Evolutionary conservation across 768 basidiomycete genomes (phyloP).

Genomic region (Naganishia friedmannii): DNA sequence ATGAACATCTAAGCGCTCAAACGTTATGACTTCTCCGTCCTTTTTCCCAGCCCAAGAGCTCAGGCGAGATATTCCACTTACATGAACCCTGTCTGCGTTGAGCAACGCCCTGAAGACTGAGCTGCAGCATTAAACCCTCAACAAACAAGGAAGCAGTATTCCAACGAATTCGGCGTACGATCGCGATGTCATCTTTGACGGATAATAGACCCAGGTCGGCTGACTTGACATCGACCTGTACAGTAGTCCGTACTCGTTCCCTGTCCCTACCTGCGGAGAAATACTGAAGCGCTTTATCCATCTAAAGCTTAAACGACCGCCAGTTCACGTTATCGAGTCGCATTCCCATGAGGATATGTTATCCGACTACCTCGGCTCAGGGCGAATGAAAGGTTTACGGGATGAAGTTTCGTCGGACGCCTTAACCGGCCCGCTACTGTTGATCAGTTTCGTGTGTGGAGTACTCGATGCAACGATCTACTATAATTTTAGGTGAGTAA

Average conservation of each 20-base stretch:
- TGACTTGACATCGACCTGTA: not conserved
- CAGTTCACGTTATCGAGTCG: not conserved
- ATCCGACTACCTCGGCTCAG: not conserved
- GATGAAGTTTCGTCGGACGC: slow-evolving; percentile 21
- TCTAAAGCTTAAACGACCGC: not conserved
- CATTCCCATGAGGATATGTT: not conserved
- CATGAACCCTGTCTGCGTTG: no score
- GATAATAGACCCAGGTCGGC: not conserved
- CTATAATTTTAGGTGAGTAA: slow-evolving; percentile 16
- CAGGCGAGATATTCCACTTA: no score
- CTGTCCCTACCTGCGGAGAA: not conserved
- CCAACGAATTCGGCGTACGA: no score
- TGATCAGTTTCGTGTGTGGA: slow-evolving; percentile 20
- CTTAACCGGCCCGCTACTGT: not conserved
- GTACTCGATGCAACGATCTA: slow-evolving; percentile 19
- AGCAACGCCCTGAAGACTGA: no score
- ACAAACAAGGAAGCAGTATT: no score
- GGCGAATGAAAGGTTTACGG: not conserved
- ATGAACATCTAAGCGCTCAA: no score
- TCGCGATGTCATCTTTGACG: not conserved
- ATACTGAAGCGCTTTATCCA: not conserved
- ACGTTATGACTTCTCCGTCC: no score
- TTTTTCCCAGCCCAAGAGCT: no score
- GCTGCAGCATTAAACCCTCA: no score
- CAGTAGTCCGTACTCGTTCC: not conserved